Conservation (phyloP, 2,329 filamentous ascomycete genomes). For the Aspergillus chevalieri region DNA sequence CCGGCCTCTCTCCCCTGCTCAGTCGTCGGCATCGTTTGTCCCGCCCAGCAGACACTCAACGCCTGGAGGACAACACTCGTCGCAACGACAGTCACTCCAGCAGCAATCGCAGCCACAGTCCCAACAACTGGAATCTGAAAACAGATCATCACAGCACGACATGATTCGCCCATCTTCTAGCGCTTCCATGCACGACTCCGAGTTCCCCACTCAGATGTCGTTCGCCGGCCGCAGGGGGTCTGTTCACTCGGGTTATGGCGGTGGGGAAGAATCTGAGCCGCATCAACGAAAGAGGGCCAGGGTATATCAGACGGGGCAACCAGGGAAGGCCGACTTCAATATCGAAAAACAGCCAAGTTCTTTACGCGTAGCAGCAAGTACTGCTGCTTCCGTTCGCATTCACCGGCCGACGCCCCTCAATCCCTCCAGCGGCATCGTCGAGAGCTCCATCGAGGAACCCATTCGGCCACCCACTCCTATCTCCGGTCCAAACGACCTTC, state of each 20-base stretch:
- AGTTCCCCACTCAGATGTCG: constrained; percentile 21
- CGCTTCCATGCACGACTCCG: constrained; percentile 45
- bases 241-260: constrained; percentile 58
- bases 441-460: constrained; percentile 37
- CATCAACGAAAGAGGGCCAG: constrained; percentile 72
- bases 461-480: constrained; percentile 44
- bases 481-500: constrained; percentile 23
- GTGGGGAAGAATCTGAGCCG: constrained; percentile 62
- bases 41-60: constrained; percentile 34
- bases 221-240: constrained; percentile 29
- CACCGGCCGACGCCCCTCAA: constrained; percentile 63
- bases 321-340: constrained; percentile 59
- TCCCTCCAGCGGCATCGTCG: constrained; percentile 25
- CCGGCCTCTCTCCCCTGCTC: constrained; percentile 34
- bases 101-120: constrained; percentile 21
- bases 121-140: constrained; percentile 16
- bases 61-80: constrained; percentile 23
- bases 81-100: constrained; percentile 7
- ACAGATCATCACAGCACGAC: constrained; percentile 34
- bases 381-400: constrained; percentile 76
- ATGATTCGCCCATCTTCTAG: constrained; percentile 57
- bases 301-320: constrained; percentile 64
- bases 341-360: constrained; percentile 71
- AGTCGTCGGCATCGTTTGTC: constrained; percentile 21
- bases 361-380: constrained; percentile 83